Base-by-base conservation (phyloP, 2,329 filamentous ascomycete species). In the Pseudogymnoascus sp. region DNA sequence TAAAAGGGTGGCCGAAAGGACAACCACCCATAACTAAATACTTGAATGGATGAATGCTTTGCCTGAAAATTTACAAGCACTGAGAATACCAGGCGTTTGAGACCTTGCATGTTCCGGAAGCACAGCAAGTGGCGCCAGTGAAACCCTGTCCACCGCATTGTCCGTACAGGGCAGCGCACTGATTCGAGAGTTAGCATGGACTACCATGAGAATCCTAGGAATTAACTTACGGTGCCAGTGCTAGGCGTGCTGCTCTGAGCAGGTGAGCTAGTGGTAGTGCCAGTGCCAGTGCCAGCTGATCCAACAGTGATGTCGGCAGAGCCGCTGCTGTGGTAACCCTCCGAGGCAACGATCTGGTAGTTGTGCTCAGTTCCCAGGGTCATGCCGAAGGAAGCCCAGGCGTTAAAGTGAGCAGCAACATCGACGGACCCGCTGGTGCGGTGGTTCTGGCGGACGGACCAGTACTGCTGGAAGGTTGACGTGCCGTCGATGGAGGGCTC, bases 341-440 rank as follows among this genome's bases (percentile, higher is more conserved):
- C 82, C 0, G 79, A 80, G 13, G 82, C 82, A 19, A 83, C 73
- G 65, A 84, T 82, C 76, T 80, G 77, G 71, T 84, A 84, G 71
- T 84, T 75, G 67, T 78, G 75, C 40, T 67, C 26, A 7, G 38
- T 75, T 2, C 82, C 82, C 10, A 84, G 69, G 26, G 72, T 76
- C 71, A 83, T 71, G 3, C 82, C 82, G n/a, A 71, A 68, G 38
- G 75, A 74, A 19, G 71, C 71, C 82, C 82, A 85, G 7, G 81
- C 81, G 67, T 80, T 75, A 68, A 84, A 83, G 71, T 84, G 82
- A 66, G 77, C 79, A 23, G 71, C 74, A 1, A 76, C 76, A 38
- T 77, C 80, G 65, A 85, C 78, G 6, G 78, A 80, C 3, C 82
- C 83, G 62, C 77, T 75, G 23, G 76, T 75, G 60, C 81, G 76